phyloP scores from a whole-genome alignment of 2,329 filamentous ascomycete genomes.

The Fusarium proliferatum region DNA sequence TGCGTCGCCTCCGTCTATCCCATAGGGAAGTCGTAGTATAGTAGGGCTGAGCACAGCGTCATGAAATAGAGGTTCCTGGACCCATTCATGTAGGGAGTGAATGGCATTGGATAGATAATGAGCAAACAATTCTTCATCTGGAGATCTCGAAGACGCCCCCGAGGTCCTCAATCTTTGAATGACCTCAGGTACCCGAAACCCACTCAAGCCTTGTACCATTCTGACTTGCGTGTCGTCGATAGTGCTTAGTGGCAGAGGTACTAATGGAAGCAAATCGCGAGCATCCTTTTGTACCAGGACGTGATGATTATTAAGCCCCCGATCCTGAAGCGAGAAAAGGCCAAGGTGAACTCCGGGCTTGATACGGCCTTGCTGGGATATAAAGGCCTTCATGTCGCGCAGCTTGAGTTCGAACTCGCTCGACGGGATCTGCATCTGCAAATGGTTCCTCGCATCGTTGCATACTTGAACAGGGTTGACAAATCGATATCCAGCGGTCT shows the following conservation, averaged over 20 bases:
- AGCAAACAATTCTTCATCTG: constrained; percentile 56
- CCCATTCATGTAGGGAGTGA: constrained; percentile 52
- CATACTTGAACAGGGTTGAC: constrained; percentile 75
- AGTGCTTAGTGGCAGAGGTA: constrained; percentile 61
- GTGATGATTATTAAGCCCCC: constrained; percentile 67
- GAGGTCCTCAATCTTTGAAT: constrained; percentile 49
- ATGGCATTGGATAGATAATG: constrained; percentile 57
- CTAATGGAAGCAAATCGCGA: constrained; percentile 69
- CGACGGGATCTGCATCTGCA: constrained; percentile 82
- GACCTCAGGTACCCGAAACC: constrained; percentile 51
- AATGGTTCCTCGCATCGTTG: constrained; percentile 75
- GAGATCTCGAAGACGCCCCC: constrained; percentile 45
- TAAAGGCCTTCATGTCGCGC: constrained; percentile 71
- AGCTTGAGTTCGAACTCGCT: constrained; percentile 71
- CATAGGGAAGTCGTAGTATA: constrained; percentile 56
- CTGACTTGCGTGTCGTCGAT: constrained; percentile 66
- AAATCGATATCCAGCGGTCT: constrained; percentile 80
- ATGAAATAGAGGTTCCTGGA: constrained; percentile 57
- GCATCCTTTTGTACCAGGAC: constrained; percentile 67
- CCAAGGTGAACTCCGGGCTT: constrained; percentile 66
- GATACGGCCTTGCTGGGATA: constrained; percentile 56
- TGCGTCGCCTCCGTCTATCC: constrained; percentile 15
- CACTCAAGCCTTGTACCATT: constrained; percentile 62
- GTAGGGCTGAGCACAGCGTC: constrained; percentile 58
- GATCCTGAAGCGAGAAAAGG: constrained; percentile 66